Conservation (phyloP, 2,329 filamentous ascomycete genomes). For the Alternaria sp. region DNA sequence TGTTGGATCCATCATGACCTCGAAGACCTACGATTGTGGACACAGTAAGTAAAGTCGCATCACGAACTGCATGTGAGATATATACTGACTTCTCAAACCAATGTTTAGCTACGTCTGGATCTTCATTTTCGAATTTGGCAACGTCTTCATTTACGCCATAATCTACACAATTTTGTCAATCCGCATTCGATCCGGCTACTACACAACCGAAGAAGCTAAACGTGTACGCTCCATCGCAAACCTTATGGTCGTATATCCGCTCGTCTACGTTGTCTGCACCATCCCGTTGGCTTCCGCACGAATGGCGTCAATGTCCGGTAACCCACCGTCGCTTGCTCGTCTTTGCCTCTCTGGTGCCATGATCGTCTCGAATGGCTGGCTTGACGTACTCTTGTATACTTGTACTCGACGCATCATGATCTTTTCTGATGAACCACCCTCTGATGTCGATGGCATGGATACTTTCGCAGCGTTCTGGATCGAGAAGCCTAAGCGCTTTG, state of each 20-base stretch:
- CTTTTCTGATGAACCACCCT: slow-evolving; percentile 58
- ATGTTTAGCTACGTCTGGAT: slow-evolving; percentile 66
- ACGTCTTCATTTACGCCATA: slow-evolving; percentile 60
- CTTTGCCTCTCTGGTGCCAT: slow-evolving; percentile 64
- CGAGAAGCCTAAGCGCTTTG: slow-evolving; percentile 50
- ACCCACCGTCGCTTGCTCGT: slow-evolving; percentile 55
- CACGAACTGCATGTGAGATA: not conserved
- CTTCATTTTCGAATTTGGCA: slow-evolving; percentile 64
- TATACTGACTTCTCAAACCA: not conserved
- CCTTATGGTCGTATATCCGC: slow-evolving; percentile 72
- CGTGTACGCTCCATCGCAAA: slow-evolving; percentile 56
- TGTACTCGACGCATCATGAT: slow-evolving; percentile 66
- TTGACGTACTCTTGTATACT: slow-evolving; percentile 67
- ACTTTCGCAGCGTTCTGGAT: slow-evolving; percentile 49
- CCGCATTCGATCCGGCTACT: slow-evolving; percentile 51
- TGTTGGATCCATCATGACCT: slow-evolving; percentile 71
- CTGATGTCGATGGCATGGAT: slow-evolving; percentile 48
- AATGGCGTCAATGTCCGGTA: slow-evolving; percentile 69
- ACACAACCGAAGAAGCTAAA: slow-evolving; percentile 42
- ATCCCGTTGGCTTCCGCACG: slow-evolving; percentile 71
- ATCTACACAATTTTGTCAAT: slow-evolving; percentile 53
- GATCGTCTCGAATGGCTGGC: slow-evolving; percentile 67
- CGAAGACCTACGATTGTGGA: slow-evolving; percentile 64
- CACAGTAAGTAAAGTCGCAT: slow-evolving; percentile 54
- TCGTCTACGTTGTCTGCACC: slow-evolving; percentile 75